These are phyloP conservation scores for Sporobolomyces phaffii DNA, from an alignment of 768 basidiomycete species.

Conservation along the genomic window DNA sequence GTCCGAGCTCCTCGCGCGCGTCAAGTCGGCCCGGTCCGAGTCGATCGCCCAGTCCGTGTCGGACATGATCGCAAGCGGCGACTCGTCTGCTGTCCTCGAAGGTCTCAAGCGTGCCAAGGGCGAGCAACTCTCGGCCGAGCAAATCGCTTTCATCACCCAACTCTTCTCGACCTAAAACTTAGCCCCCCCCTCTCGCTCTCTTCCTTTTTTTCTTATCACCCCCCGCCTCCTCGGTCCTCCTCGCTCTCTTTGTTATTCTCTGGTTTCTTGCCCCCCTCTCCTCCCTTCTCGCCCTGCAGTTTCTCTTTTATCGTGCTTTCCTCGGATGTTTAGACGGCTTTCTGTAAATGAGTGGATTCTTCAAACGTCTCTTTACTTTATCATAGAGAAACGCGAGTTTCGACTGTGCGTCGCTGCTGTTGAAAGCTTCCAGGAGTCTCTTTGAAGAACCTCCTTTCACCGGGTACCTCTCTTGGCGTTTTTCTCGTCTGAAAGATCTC, in stretches of 20 bases:
- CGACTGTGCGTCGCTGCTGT: too few species aligned
- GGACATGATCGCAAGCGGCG: conserved; percentile 40
- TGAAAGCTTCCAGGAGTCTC: too few species aligned
- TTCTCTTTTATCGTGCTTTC: neutral
- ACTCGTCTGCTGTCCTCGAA: conserved; percentile 43
- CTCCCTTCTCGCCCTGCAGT: neutral
- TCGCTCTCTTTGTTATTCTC: neutral
- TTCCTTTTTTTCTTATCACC: neutral
- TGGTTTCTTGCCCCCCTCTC: neutral
- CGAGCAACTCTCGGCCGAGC: conserved; percentile 16
- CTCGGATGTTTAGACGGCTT: too few species aligned
- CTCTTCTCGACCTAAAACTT: conserved; percentile 8
- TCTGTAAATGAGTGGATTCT: too few species aligned
- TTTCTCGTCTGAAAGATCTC: too few species aligned
- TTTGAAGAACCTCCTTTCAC: too few species aligned
- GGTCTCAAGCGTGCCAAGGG: conserved; percentile 40
- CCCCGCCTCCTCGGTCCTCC: too few species aligned
- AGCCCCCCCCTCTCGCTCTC: neutral
- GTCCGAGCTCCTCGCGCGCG: conserved; percentile 24
- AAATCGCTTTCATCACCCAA: conserved; percentile 8
- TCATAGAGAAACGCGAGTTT: too few species aligned
- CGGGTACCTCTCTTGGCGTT: too few species aligned
- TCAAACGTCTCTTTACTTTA: too few species aligned
- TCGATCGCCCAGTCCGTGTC: conserved; percentile 42
- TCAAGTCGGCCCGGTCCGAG: conserved; percentile 37